Evolutionary conservation across 768 basidiomycete genomes (phyloP).

Genomic region (Boletales sp.): DNA sequence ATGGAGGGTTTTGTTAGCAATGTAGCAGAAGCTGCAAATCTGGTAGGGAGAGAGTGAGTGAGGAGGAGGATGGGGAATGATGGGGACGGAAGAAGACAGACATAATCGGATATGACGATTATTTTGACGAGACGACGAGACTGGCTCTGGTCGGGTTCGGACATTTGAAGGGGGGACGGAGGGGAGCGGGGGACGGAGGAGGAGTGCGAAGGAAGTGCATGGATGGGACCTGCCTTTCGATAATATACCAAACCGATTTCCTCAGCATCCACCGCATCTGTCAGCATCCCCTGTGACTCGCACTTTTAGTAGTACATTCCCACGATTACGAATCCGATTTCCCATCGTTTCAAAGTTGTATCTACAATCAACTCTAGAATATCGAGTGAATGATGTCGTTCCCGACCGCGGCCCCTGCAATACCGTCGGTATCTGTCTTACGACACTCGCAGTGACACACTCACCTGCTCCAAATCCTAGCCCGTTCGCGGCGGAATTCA

Average conservation of each 20-base stretch:
- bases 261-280: constrained; percentile 28
- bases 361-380: constrained; percentile 32
- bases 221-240: constrained; percentile 23
- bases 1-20: constrained; percentile 35
- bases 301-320: constrained; percentile 18
- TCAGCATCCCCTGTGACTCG: constrained; percentile 27
- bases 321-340: constrained; percentile 18
- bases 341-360: constrained; percentile 10
- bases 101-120: constrained; percentile 34
- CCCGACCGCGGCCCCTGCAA: constrained; percentile 42
- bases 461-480: constrained; percentile 46
- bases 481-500: constrained; percentile 36
- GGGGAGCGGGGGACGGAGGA: neutral
- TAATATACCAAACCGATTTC: constrained; percentile 26
- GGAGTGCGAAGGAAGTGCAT: constrained; percentile 18
- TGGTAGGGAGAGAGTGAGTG: constrained; percentile 11
- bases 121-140: constrained; percentile 24
- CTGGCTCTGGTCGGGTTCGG: constrained; percentile 10
- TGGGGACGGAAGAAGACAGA: constrained; percentile 10
- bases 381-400: constrained; percentile 45
- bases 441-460: neutral
- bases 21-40: constrained; percentile 38
- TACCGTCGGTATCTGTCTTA: neutral
- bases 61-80: neutral
- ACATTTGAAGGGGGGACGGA: constrained; percentile 11